Percentiles rank a stretch among this genome's conserved stretches.
These are phyloP conservation scores for Capniomyces stellatus DNA, from an alignment of 371 early-diverging fungal genomes.

Conservation along the genomic window DNA sequence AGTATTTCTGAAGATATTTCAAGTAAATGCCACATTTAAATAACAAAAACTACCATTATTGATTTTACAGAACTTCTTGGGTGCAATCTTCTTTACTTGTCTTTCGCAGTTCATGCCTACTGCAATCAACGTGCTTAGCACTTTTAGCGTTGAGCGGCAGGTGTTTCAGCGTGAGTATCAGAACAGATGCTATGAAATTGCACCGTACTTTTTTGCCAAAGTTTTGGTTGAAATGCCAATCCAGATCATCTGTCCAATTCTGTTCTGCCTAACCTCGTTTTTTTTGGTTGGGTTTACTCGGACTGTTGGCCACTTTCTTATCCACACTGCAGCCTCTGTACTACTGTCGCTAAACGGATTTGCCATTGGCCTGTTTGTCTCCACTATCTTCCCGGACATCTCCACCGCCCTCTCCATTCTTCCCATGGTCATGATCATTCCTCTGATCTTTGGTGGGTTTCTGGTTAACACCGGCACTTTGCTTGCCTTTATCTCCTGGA, in stretches of 20 bases:
- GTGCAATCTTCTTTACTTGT: slow-evolving; percentile 36
- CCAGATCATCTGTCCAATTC: slow-evolving; percentile 26
- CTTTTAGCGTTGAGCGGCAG: slow-evolving; percentile 31
- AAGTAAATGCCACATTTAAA: no score
- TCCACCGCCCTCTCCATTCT: slow-evolving; percentile 28
- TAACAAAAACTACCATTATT: no score
- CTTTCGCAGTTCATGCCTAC: slow-evolving; percentile 27
- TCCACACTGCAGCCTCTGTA: slow-evolving; percentile 14
- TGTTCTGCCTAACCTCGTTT: slow-evolving; percentile 29
- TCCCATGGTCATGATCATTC: slow-evolving; percentile 26
- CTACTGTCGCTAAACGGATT: slow-evolving; percentile 22
- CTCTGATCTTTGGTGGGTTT: slow-evolving; percentile 34
- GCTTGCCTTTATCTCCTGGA: slow-evolving; percentile 36
- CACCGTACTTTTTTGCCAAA: slow-evolving; percentile 35
- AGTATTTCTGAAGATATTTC: no score
- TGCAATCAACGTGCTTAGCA: slow-evolving; percentile 29
- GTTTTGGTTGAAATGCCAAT: slow-evolving; percentile 34
- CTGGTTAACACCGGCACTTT: slow-evolving; percentile 39
- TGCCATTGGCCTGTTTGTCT: slow-evolving; percentile 32
- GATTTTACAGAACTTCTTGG: slow-evolving; percentile 41
- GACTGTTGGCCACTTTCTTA: slow-evolving; percentile 25
- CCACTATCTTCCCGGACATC: slow-evolving; percentile 23
- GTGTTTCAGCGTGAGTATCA: slow-evolving; percentile 41
- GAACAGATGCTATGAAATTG: slow-evolving; percentile 35
- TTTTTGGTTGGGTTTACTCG: slow-evolving; percentile 33